Percentiles rank a stretch among this genome's conserved stretches.
Conservation (phyloP, 129 eudicot species). For the Flaveria brownii region DNA sequence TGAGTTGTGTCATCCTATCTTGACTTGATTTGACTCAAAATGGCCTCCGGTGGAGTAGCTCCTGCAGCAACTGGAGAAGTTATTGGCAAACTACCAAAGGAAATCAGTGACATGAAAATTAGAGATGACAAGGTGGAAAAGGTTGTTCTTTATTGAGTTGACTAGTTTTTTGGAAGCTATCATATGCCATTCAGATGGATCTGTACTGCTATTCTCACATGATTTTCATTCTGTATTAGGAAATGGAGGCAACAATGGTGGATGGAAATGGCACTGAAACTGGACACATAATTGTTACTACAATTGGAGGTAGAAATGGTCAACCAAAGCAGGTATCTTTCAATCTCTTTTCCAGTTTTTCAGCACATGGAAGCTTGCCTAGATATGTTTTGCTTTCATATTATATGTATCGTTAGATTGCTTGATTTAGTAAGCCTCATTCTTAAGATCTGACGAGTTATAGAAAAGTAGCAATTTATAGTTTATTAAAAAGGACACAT, state of each 20-base stretch:
- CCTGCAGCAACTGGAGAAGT: conserved; percentile 38
- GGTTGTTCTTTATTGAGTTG: conserved; percentile 35
- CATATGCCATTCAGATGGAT: neutral
- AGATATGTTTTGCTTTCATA: neutral
- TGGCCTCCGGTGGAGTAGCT: conserved; percentile 43
- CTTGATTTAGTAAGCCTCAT: neutral
- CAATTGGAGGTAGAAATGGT: conserved; percentile 76
- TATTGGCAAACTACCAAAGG: conserved; percentile 49
- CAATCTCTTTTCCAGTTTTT: neutral
- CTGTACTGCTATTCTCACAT: neutral
- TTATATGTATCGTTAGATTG: conserved; percentile 2
- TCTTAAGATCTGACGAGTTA: neutral
- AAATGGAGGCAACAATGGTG: conserved; percentile 60
- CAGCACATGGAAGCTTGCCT: conserved; percentile 5
- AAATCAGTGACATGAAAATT: conserved; percentile 63
- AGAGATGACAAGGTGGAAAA: conserved; percentile 59
- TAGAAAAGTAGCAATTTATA: conserved; percentile 3
- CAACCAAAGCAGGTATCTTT: conserved; percentile 63
- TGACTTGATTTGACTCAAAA: conserved; percentile 20
- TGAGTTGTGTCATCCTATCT: conserved; percentile 16
- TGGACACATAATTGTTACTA: conserved; percentile 68
- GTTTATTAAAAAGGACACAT: neutral
- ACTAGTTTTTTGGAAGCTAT: neutral
- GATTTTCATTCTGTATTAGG: conserved; percentile 36
- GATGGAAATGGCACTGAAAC: conserved; percentile 76